Percentiles rank a stretch among this genome's conserved stretches.
Conservation (phyloP, 208 protist genomes). For the Crithidia bombi region DNA sequence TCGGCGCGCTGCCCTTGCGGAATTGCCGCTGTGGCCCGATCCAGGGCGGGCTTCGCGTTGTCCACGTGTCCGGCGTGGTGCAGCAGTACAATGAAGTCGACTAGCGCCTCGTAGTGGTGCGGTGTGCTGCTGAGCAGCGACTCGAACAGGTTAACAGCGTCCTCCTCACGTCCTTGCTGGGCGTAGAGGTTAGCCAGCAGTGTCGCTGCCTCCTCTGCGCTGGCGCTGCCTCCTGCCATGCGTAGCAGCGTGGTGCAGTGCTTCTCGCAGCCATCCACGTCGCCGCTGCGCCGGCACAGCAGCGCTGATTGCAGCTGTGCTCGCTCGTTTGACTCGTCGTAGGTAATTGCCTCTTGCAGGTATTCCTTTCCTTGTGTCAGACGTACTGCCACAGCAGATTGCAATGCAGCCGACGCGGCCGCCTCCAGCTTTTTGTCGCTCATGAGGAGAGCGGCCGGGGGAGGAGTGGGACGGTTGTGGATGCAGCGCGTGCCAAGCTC, state of each 20-base stretch:
- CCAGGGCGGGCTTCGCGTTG: conserved; percentile 54
- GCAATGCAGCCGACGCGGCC: conserved; percentile 23
- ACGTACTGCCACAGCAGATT: conserved; percentile 22
- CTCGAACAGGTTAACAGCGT: conserved; percentile 87
- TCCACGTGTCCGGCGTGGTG: conserved; percentile 60
- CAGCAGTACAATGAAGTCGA: conserved; percentile 88
- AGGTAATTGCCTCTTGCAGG: conserved; percentile 88
- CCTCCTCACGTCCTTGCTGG: conserved; percentile 75
- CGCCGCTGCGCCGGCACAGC: conserved; percentile 72
- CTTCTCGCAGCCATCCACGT: conserved; percentile 89
- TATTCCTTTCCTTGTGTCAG: conserved; percentile 65
- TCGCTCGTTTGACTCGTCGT: conserved; percentile 79
- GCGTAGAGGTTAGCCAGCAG: conserved; percentile 95
- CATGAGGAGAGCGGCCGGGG: conserved; percentile 18
- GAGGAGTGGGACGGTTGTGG: conserved; percentile 24
- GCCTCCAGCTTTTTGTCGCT: conserved; percentile 33
- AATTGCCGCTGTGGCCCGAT: conserved; percentile 43
- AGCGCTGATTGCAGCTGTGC: conserved; percentile 82
- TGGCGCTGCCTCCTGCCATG: conserved; percentile 65
- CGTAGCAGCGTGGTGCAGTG: conserved; percentile 89
- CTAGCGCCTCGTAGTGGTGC: conserved; percentile 90
- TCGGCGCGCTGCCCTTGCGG: conserved; percentile 50
- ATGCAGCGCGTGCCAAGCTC: conserved; percentile 70
- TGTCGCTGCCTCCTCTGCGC: conserved; percentile 89
- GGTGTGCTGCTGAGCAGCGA: conserved; percentile 86